Evolutionary conservation across 2,329 filamentous ascomycete genomes (phyloP).

Genomic region (Aureobasidium musti): DNA sequence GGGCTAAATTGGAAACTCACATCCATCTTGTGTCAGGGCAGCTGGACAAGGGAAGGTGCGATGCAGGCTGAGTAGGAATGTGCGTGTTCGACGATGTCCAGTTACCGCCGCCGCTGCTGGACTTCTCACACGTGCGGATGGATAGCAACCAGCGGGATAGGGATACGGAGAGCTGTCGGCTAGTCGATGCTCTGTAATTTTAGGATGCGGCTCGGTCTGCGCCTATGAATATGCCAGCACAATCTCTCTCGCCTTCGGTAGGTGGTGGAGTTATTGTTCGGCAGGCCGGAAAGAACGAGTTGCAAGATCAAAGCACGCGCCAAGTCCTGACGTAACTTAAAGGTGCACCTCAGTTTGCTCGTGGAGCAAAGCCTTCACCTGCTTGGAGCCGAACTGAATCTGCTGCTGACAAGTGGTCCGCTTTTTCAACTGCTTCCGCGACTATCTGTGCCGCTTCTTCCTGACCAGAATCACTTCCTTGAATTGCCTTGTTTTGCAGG

Average conservation of each 20-base stretch:
- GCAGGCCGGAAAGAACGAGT: constrained; percentile 27
- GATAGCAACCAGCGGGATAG: not conserved
- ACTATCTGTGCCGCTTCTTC: constrained; percentile 6
- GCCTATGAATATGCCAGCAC: constrained; percentile 16
- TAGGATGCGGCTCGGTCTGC: constrained; percentile 8
- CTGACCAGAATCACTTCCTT: not conserved
- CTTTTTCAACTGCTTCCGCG: not conserved
- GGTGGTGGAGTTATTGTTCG: constrained; percentile 24
- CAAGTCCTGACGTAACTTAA: not conserved
- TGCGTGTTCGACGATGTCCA: constrained; percentile 9
- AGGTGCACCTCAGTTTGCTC: constrained; percentile 16
- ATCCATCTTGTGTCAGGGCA: constrained; percentile 19
- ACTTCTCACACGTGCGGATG: not conserved
- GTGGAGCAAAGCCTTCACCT: not conserved
- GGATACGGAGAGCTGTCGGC: not conserved
- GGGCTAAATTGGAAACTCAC: constrained; percentile 9
- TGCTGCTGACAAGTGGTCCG: not conserved
- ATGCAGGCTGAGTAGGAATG: constrained; percentile 15
- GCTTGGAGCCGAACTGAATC: not conserved
- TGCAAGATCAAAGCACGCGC: constrained; percentile 25
- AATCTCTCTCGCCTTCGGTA: constrained; percentile 21
- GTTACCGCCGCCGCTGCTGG: constrained; percentile 22
- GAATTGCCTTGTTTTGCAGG: not conserved
- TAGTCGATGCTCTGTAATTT: constrained; percentile 2
- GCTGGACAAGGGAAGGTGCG: constrained; percentile 23